These are phyloP conservation scores for Sordaria brevicollis DNA, from an alignment of 495 filamentous ascomycete species.

Conservation along the genomic window DNA sequence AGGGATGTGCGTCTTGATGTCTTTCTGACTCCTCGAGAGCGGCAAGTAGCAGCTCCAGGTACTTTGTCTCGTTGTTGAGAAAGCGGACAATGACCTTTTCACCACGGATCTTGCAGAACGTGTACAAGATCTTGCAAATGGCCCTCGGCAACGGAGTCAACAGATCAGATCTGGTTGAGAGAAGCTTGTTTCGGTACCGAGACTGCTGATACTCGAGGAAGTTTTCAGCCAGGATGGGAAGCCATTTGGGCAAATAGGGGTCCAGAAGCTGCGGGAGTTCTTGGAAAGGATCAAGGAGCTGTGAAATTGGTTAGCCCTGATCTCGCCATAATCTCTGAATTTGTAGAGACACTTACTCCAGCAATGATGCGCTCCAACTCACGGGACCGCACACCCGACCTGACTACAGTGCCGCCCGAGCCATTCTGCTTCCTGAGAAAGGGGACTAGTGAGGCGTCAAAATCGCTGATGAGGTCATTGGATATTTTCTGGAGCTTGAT, in stretches of 20 bases:
- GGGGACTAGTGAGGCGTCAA: conserved; percentile 43
- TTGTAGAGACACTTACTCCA: conserved; percentile 23
- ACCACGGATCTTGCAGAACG: conserved; percentile 87
- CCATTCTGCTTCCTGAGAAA: conserved; percentile 38
- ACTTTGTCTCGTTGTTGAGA: conserved; percentile 74
- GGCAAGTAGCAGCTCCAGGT: conserved; percentile 66
- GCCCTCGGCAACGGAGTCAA: conserved; percentile 53
- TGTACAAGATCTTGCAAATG: conserved; percentile 71
- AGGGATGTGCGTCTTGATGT: neutral
- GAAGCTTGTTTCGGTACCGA: conserved; percentile 13
- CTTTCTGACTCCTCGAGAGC: conserved; percentile 46
- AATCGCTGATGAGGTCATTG: conserved; percentile 54
- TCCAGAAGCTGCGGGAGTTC: conserved; percentile 96
- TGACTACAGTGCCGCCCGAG: conserved; percentile 15
- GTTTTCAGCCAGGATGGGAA: conserved; percentile 61
- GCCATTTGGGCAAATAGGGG: conserved; percentile 62
- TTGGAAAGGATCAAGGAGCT: conserved; percentile 83
- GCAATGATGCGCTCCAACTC: conserved; percentile 35
- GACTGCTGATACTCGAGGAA: conserved; percentile 60
- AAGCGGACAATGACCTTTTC: conserved; percentile 87
- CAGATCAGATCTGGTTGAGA: conserved; percentile 30
- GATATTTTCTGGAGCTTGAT: conserved; percentile 65
- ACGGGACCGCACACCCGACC: conserved; percentile 31
- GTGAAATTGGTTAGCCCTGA: conserved; percentile 7
- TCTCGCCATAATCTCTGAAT: neutral